A percentile compares a stretch with the other conserved stretches of the same genome.
Conservation (phyloP, 352 stramenopile species). For the Globisporangium abappressorium region DNA sequence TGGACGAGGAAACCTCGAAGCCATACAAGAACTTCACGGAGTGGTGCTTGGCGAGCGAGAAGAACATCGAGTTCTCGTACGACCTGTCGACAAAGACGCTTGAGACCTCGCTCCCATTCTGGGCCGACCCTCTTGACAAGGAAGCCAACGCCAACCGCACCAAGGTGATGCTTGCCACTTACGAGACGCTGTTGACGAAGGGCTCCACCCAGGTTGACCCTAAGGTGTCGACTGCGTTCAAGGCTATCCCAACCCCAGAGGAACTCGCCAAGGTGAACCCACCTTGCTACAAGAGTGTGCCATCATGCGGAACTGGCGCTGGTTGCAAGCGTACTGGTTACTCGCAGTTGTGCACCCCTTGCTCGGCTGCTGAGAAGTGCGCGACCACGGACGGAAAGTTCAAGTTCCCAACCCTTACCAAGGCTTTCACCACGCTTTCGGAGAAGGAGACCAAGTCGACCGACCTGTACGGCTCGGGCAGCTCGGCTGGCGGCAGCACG, state of each 20-base stretch:
- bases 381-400: slow-evolving; percentile 44
- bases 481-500: not conserved
- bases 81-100: slow-evolving; percentile 35
- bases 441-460: slow-evolving; percentile 37
- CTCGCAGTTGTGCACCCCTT: slow-evolving; percentile 70
- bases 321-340: slow-evolving; percentile 70
- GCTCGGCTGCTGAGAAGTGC: slow-evolving; percentile 32
- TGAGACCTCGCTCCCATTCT: slow-evolving; percentile 52
- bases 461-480: not conserved
- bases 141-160: slow-evolving; percentile 52
- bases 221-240: slow-evolving; percentile 35
- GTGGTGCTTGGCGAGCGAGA: slow-evolving; percentile 54
- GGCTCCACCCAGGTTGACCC: slow-evolving; percentile 43
- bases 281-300: slow-evolving; percentile 66
- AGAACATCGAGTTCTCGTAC: slow-evolving; percentile 58
- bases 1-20: slow-evolving; percentile 41
- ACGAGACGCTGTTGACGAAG: slow-evolving; percentile 40
- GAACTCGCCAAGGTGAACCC: slow-evolving; percentile 53
- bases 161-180: slow-evolving; percentile 44
- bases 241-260: slow-evolving; percentile 38
- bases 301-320: slow-evolving; percentile 39
- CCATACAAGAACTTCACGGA: slow-evolving; percentile 62
- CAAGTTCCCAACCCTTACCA: slow-evolving; percentile 57
- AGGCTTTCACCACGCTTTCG: slow-evolving; percentile 44
- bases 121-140: slow-evolving; percentile 54